Base-by-base conservation (phyloP, 1,284 basidiomycete species). In the Gomphus bonarii region DNA sequence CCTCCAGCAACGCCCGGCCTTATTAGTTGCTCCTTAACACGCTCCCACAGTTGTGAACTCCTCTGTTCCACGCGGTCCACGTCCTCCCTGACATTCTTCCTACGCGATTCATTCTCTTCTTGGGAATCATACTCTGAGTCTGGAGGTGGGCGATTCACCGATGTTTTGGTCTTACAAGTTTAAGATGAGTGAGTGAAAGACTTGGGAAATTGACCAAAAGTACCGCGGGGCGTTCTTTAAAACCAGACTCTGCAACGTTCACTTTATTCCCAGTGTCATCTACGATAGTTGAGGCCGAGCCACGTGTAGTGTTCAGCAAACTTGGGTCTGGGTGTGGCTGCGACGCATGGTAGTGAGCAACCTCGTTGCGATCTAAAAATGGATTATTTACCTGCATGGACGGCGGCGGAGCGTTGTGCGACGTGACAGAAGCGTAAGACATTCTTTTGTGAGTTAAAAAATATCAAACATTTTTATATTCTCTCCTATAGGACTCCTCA, bases 1-100 rank as follows among this genome's bases (percentile, higher is more conserved):
- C 88, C 87, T 47, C 88, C 85, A 7, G 84, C 82, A 55, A 87
- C 80, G 35, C 80, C 78, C 18, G 87, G 88, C 31, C 80, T 77
- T 57, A 89, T 70, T 31, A 90, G 62, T 59, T 80, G 77, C 43
- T 82, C 74, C 65, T 83, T 84, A 25, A 79, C 71, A 57, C 76
- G 67, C 16, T 78, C 72, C 78, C 79, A 85, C 30, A 83, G 66
- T 48, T 80, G 73, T 25, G 69, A 66, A 12, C 77, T 73, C 63
- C 82, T 79, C 43, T 73, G 72, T 65, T 84, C 78, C 6, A 75
- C 78, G 59, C 82, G 76, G 56, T 78, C 68, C 22, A 74, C 47
- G 42, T 69, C 67, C 40, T 69, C 67, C 43, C 68, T 67, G 14
- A 63, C 62, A 43, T 65, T 69, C 42, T 61, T 59, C 49, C 61